Evolutionary conservation across 352 stramenopile species (phyloP).

Genomic region (Pythium vanterpoolii): DNA sequence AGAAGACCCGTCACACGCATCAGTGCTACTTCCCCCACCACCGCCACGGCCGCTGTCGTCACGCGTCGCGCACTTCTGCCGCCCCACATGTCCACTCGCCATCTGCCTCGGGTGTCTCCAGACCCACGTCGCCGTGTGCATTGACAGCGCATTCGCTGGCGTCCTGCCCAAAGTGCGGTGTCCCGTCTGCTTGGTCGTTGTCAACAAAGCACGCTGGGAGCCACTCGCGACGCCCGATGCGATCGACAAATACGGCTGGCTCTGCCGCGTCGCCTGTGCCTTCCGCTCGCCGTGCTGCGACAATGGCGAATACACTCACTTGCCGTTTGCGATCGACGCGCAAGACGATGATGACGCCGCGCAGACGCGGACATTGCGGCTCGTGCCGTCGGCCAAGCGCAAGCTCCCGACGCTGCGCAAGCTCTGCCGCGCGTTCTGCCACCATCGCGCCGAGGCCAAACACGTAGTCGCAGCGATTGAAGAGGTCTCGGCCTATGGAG

Average conservation of each 20-base stretch:
- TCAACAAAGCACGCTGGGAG: constrained; percentile 28
- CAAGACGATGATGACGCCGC: constrained; percentile 17
- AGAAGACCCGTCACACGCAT: neutral
- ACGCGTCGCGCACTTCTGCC: constrained; percentile 27
- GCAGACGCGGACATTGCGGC: constrained; percentile 13
- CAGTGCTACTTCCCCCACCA: neutral
- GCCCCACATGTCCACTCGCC: constrained; percentile 24
- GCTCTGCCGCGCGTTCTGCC: constrained; percentile 16
- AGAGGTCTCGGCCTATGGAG: constrained; percentile 5
- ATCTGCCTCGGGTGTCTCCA: constrained; percentile 34
- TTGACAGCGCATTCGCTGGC: constrained; percentile 32
- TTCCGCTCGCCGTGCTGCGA: constrained; percentile 28
- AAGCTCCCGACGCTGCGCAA: constrained; percentile 13
- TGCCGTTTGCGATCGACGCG: constrained; percentile 17
- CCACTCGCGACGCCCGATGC: constrained; percentile 4
- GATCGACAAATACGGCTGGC: constrained; percentile 21
- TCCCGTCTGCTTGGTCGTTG: constrained; percentile 30
- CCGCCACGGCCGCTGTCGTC: neutral
- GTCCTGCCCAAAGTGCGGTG: constrained; percentile 41
- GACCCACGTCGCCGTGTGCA: constrained; percentile 23
- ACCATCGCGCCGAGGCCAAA: constrained; percentile 15
- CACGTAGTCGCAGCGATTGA: constrained; percentile 14
- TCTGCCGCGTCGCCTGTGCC: constrained; percentile 20
- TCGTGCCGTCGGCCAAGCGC: constrained; percentile 11
- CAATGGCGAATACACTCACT: constrained; percentile 24